A percentile compares a stretch with the other conserved stretches of the same genome.
Evolutionary conservation across 2,329 filamentous ascomycete species (phyloP).

Genomic region (Verticillium nubilum): DNA sequence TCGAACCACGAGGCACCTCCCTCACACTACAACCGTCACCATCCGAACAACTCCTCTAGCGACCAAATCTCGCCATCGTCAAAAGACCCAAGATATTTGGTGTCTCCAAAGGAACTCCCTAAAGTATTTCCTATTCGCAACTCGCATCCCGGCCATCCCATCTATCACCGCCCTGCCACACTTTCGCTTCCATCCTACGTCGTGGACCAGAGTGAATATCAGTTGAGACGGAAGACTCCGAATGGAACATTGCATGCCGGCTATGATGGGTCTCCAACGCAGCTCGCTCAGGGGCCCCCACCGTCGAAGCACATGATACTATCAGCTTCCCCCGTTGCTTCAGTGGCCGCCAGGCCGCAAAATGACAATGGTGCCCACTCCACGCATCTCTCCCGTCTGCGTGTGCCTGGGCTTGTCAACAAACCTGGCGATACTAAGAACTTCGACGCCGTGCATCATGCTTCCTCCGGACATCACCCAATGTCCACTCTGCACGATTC

Average conservation of each 20-base stretch:
- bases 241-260: conserved; percentile 88
- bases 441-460: background rate
- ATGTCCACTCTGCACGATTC: background rate
- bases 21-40: conserved; percentile 5
- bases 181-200: conserved; percentile 4
- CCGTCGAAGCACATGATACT: conserved; percentile 80
- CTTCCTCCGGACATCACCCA: background rate
- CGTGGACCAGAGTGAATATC: conserved; percentile 56
- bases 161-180: conserved; percentile 14
- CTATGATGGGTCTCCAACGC: conserved; percentile 78
- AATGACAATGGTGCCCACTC: background rate
- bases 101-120: conserved; percentile 16
- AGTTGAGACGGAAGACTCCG: conserved; percentile 85
- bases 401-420: background rate
- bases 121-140: conserved; percentile 29
- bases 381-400: background rate
- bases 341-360: background rate
- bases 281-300: conserved; percentile 67
- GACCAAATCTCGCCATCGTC: conserved; percentile 10
- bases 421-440: background rate
- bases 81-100: conserved; percentile 7
- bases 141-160: conserved; percentile 23
- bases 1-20: conserved; percentile 31
- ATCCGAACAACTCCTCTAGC: conserved; percentile 18
- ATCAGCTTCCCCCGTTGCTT: background rate